Base-by-base conservation (phyloP, 1,139 yeast species). In the Tardiomyces digboiensis region DNA sequence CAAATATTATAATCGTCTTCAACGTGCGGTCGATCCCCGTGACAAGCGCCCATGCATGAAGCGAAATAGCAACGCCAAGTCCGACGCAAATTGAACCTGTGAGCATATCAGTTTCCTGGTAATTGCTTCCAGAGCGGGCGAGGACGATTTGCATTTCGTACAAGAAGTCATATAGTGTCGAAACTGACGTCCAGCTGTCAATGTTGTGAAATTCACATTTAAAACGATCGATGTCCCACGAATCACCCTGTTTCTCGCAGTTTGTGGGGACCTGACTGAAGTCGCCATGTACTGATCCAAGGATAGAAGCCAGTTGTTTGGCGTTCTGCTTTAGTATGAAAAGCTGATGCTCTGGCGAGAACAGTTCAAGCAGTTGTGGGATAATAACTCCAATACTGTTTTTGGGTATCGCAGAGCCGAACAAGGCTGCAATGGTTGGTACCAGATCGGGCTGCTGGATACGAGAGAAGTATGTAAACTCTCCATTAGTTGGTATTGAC, bases 371-470 rank as follows among this genome's bases (percentile, higher is more conserved):
- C 23, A 87, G 61, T 6, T 76, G 76, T 1, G 70, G 67, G 2
- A 87, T 73, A 6, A 89, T 57, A 0, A 83, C 72, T 1, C 98
- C 99, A 16, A 91, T 69, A 52, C 78, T 86, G 58, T 93, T 91
- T 49, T 76, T 79, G 0, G 99, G 98, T 23, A 88, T 79, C 0
- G 95, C 93, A 16, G 89, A 67, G 43, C 85, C 82, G 46, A 89
- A 69, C 7, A 91, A 65, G 2, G 80, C 68, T 0, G 95, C 71
- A 39, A 91, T 60, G 0, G 97, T 83, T 1, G 98, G 96, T 0
- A 91, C 96, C 19, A 91, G 53, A 61, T 91, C 98, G 21, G 87
- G 78, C 58, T 93, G 98, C 49, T 80, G 82, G 13, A 88, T 68
- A 38, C 60, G 61, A 1, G 64, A 52, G 53, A 75, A 76, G 56